Conservation (phyloP, 2,329 filamentous ascomycete species). For the Fusarium sp. region DNA sequence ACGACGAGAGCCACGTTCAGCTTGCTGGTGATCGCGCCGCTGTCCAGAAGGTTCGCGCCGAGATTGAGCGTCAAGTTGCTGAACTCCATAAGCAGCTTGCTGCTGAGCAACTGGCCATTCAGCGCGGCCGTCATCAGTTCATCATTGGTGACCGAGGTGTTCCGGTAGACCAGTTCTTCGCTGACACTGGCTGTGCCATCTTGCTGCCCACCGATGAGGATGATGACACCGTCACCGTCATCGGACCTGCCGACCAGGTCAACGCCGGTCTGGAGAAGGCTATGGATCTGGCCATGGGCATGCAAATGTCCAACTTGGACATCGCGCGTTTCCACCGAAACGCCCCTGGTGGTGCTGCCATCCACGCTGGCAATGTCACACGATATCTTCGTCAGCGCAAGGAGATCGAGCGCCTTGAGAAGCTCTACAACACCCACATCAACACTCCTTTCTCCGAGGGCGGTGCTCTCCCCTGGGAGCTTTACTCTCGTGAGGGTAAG, state of each 20-base stretch:
- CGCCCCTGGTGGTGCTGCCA: slow-evolving; percentile 76
- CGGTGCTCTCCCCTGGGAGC: slow-evolving; percentile 82
- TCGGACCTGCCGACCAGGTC: slow-evolving; percentile 81
- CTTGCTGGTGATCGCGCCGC: slow-evolving; percentile 87
- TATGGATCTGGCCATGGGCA: slow-evolving; percentile 87
- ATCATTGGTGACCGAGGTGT: slow-evolving; percentile 88
- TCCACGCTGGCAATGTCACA: slow-evolving; percentile 87
- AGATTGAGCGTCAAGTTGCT: slow-evolving; percentile 82
- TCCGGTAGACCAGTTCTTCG: slow-evolving; percentile 86
- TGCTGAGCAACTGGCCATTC: slow-evolving; percentile 83
- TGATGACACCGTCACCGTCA: slow-evolving; percentile 85
- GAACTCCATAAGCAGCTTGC: slow-evolving; percentile 81
- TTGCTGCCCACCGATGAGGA: slow-evolving; percentile 83
- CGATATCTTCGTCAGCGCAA: slow-evolving; percentile 86
- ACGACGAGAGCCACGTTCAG: slow-evolving; percentile 79
- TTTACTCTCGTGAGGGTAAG: slow-evolving; percentile 88
- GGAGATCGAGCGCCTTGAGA: slow-evolving; percentile 86
- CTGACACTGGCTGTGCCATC: slow-evolving; percentile 90
- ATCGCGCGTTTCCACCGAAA: slow-evolving; percentile 82
- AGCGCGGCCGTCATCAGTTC: slow-evolving; percentile 91
- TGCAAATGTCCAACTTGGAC: slow-evolving; percentile 87
- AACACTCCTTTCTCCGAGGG: slow-evolving; percentile 79
- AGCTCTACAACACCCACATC: slow-evolving; percentile 85
- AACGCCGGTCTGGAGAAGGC: slow-evolving; percentile 82
- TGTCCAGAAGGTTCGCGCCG: slow-evolving; percentile 81